Percentiles rank a stretch among this genome's conserved stretches.
Evolutionary conservation across 1,139 yeast genomes (phyloP).

Genomic region (Waltiozyma sp.): DNA sequence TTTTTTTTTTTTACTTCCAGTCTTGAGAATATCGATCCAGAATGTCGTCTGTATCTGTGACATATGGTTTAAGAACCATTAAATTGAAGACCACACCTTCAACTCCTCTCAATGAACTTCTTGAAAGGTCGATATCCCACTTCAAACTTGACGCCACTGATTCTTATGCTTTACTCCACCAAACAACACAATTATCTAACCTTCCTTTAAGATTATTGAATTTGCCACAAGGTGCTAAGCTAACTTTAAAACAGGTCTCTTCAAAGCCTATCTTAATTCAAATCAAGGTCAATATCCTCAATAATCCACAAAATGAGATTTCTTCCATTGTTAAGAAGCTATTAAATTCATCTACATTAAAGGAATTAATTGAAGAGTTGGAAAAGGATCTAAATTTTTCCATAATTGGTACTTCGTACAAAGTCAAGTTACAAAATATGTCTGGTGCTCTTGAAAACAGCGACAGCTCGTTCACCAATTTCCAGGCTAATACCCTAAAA

Average conservation of each 20-base stretch:
- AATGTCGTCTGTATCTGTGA: conserved; percentile 14
- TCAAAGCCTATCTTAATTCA: conserved; percentile 1
- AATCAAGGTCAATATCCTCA: conserved; percentile 15
- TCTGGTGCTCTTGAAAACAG: not conserved
- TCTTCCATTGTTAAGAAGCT: conserved; percentile 11
- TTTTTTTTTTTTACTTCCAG: no score
- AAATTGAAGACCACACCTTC: conserved; percentile 13
- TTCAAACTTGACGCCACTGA: conserved; percentile 12
- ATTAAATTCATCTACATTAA: conserved; percentile 4
- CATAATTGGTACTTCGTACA: not conserved
- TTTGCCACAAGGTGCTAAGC: conserved; percentile 24
- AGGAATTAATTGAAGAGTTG: conserved; percentile 4
- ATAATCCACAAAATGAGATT: conserved; percentile 11
- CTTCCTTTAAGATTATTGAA: conserved; percentile 25
- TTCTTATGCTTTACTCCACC: conserved; percentile 16
- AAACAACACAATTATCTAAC: conserved; percentile 16
- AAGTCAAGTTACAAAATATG: not conserved
- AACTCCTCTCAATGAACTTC: conserved; percentile 11
- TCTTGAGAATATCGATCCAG: not conserved
- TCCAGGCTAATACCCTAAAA: not conserved
- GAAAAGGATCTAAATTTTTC: conserved; percentile 7
- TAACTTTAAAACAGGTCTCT: conserved; percentile 14
- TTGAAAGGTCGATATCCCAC: conserved; percentile 9
- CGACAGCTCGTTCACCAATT: not conserved
- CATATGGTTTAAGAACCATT: conserved; percentile 9